Evolutionary conservation across 1,284 basidiomycete genomes (phyloP).

Genomic region (Apiotrichum veenhuisii): DNA sequence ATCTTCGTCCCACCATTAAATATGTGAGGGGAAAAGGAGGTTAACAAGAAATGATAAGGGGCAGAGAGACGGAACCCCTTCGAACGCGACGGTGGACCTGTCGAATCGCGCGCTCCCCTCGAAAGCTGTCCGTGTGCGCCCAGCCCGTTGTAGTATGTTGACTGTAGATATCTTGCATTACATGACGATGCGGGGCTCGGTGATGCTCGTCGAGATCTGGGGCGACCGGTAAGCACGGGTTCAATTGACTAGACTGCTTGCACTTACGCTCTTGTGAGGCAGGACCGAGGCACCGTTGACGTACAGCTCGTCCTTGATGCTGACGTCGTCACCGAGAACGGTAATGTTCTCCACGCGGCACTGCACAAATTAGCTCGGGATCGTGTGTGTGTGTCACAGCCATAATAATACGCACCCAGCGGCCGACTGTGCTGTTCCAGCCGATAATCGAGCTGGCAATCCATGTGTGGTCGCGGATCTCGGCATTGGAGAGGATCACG

Average conservation of each 20-base stretch:
- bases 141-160: background rate
- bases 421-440: slow-evolving; percentile 55
- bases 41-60: background rate
- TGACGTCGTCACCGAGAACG: slow-evolving; percentile 55
- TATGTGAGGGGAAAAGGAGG: background rate
- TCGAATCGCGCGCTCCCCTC: background rate
- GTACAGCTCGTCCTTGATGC: slow-evolving; percentile 56
- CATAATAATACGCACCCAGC: slow-evolving; percentile 46
- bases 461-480: slow-evolving; percentile 55
- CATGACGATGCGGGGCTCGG: slow-evolving; percentile 53
- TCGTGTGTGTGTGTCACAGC: background rate
- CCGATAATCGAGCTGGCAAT: slow-evolving; percentile 55
- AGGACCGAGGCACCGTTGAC: slow-evolving; percentile 55
- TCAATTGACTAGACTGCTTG: background rate
- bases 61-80: background rate
- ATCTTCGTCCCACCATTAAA: background rate
- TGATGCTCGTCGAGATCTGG: slow-evolving; percentile 51
- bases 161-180: slow-evolving; percentile 15
- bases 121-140: background rate
- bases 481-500: slow-evolving; percentile 53
- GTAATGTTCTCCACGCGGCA: slow-evolving; percentile 54
- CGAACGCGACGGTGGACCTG: background rate
- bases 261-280: slow-evolving; percentile 54
- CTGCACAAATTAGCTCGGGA: slow-evolving; percentile 22
- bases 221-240: background rate